Base-by-base conservation (phyloP, 805 yeast species). In the Wickerhamomyces ciferrii region DNA sequence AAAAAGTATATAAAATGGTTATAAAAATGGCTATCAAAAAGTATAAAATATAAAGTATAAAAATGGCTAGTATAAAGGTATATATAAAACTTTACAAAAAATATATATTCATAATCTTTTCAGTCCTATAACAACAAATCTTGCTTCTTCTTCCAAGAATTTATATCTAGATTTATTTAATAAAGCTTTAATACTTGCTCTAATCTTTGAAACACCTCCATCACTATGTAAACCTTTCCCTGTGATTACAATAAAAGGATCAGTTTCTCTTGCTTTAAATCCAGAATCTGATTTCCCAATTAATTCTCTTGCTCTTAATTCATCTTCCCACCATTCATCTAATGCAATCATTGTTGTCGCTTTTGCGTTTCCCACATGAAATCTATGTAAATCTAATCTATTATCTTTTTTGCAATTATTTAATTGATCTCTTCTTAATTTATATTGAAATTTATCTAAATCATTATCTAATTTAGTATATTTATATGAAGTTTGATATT, bases 211-310 rank as follows among this genome's bases (percentile, higher is more conserved):
- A 2, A 66, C 57, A 0, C 89, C 87, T 5, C 76, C 78, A 1
- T 59, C 68, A 41, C 87, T 81, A 60, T 86, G 94, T 6, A 81
- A 55, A 0, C 94, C 94, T 51, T 87, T 63, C 0, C 94, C 92
- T 0, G 92, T 83, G 13, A 84, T 63, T 0, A 85, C 63, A 1
- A 49, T 58, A 8, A 84, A 54, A 0, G 78, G 75, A 1, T 62
- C 67, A 1, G 76, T 70, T 58, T 69, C 67, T 11, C 54, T 46
- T 0, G 73, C 81, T 25, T 60, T 62, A 0, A 65, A 48, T 2
- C 73, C 68, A 44, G 58, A 62, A 2, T 59, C 50, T 5, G 61
- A 47, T 5, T 62, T 68, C 0, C 79, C 79, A 20, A 58, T 45
- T 2, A 63, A 52, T 45, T 67, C 73, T 44, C 91, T 58, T 20